Evolutionary conservation across 108 stramenopile species (phyloP).

Genomic region (Nitzschia sp.): DNA sequence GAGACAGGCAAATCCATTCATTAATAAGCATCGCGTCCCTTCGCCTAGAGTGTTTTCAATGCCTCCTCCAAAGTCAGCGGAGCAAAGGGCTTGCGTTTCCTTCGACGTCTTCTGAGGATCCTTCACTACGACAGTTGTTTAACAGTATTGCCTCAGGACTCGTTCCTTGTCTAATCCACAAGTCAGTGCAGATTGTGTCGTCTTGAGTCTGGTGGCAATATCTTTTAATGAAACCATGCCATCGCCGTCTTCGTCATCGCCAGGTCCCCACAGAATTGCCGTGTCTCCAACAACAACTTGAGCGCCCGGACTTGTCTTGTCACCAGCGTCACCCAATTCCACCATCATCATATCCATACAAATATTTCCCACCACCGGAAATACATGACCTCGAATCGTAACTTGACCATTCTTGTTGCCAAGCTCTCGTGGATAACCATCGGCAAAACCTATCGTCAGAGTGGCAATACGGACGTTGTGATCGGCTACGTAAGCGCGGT

Average conservation of each 20-base stretch:
- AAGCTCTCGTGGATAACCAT: slow-evolving; percentile 75
- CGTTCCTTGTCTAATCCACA: slow-evolving; percentile 71
- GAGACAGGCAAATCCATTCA: too few species aligned
- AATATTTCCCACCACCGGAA: slow-evolving; percentile 76
- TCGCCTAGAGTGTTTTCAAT: too few species aligned
- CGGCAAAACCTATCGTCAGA: slow-evolving; percentile 74
- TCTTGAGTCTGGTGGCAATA: slow-evolving; percentile 48
- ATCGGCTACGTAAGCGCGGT: slow-evolving; percentile 63
- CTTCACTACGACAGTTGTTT: too few species aligned
- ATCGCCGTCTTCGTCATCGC: slow-evolving; percentile 47
- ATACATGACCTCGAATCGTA: slow-evolving; percentile 47
- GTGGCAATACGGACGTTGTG: slow-evolving; percentile 62
- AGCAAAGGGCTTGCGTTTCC: too few species aligned
- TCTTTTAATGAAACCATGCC: slow-evolving; percentile 54
- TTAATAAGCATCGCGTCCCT: too few species aligned
- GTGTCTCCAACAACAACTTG: slow-evolving; percentile 60
- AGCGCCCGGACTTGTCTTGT: slow-evolving; percentile 39
- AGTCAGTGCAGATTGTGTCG: slow-evolving; percentile 75
- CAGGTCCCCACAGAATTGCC: slow-evolving; percentile 70
- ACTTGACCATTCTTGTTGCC: slow-evolving; percentile 66
- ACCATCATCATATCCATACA: slow-evolving; percentile 89
- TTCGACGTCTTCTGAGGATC: too few species aligned
- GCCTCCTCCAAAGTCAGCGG: too few species aligned
- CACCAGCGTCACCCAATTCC: slow-evolving; percentile 53
- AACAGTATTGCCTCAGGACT: slow-evolving; percentile 49